Conservation (phyloP, 192 early-diverging fungal species). For the Rhizophagus sp. region DNA sequence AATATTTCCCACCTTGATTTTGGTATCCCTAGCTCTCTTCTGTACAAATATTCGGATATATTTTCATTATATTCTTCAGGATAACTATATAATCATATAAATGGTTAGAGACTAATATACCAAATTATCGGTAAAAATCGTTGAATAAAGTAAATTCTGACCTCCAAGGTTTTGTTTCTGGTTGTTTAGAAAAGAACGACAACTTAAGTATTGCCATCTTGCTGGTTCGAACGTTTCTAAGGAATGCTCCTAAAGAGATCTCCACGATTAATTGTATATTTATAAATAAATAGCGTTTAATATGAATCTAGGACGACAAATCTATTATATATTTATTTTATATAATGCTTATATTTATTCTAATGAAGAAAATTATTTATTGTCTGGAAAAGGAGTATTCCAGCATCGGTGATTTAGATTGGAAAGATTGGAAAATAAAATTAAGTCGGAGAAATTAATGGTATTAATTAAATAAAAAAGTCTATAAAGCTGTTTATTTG, state of each 20-base stretch:
- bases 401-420: background rate
- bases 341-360: too few species aligned
- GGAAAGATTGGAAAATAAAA: background rate
- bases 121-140: background rate
- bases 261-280: background rate
- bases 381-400: background rate
- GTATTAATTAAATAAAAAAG: background rate
- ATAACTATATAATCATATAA: background rate
- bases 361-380: background rate
- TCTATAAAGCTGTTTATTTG: background rate
- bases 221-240: conserved; percentile 13
- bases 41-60: conserved; percentile 2
- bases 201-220: conserved; percentile 16
- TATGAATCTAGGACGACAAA: background rate
- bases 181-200: conserved; percentile 21
- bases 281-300: background rate
- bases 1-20: background rate
- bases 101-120: background rate
- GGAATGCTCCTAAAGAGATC: conserved; percentile 8
- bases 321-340: too few species aligned
- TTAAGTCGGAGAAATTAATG: background rate
- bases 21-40: background rate
- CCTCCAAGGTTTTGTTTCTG: conserved; percentile 18
- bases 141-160: background rate
- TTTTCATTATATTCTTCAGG: background rate